A percentile compares a stretch with the other conserved stretches of the same genome.
phyloP scores from a whole-genome alignment of 768 basidiomycete species.

The Xerocomellus intermedius region DNA sequence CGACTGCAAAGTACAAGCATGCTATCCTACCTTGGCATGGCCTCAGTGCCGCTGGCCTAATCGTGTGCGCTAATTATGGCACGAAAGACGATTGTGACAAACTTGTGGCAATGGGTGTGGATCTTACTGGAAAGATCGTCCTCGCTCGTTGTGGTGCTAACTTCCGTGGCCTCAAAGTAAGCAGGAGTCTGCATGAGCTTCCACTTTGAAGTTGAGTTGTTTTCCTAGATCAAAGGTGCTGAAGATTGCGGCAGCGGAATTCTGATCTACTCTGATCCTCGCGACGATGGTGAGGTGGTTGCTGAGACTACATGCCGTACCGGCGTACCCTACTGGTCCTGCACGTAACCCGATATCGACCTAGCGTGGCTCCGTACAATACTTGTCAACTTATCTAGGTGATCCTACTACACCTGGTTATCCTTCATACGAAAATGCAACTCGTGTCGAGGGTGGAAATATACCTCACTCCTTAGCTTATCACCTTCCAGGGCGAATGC shows the following conservation, averaged over 20 bases:
- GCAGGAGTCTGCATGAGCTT: slow-evolving; percentile 4
- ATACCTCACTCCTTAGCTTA: slow-evolving; percentile 73
- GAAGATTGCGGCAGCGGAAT: slow-evolving; percentile 79
- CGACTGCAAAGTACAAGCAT: slow-evolving; percentile 64
- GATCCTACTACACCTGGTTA: slow-evolving; percentile 86
- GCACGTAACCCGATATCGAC: slow-evolving; percentile 82
- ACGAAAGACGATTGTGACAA: slow-evolving; percentile 66
- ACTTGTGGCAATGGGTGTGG: slow-evolving; percentile 60
- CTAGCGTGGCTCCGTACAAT: slow-evolving; percentile 82
- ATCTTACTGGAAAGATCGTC: slow-evolving; percentile 73
- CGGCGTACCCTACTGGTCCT: slow-evolving; percentile 85
- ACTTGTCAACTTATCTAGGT: slow-evolving; percentile 60
- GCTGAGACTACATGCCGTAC: slow-evolving; percentile 64
- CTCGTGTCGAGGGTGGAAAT: slow-evolving; percentile 57
- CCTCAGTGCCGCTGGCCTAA: slow-evolving; percentile 65
- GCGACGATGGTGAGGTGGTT: slow-evolving; percentile 80
- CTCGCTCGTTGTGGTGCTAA: slow-evolving; percentile 72
- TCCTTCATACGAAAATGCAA: slow-evolving; percentile 81
- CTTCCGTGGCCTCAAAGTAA: slow-evolving; percentile 85
- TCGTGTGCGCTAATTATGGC: slow-evolving; percentile 83
- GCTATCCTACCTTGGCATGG: slow-evolving; percentile 86
- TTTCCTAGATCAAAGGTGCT: slow-evolving; percentile 68
- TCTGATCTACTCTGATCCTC: slow-evolving; percentile 83
- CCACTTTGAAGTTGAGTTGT: slow-evolving; percentile 6
- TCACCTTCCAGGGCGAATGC: slow-evolving; percentile 90